Base-by-base conservation (phyloP, 352 stramenopile genomes). In the Pythium rishiriense region DNA sequence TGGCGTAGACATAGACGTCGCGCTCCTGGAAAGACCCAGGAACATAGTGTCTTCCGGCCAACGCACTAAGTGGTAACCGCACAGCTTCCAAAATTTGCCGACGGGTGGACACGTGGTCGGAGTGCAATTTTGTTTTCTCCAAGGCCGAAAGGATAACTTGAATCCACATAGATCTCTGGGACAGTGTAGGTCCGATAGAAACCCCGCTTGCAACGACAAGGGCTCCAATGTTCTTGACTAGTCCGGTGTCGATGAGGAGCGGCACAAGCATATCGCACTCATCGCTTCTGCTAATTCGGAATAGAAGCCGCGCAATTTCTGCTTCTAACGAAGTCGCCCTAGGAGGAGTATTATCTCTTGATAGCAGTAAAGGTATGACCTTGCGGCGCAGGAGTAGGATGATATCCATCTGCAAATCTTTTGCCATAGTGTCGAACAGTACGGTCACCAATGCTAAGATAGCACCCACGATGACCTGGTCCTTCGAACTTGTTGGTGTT, bases 231-330 rank as follows among this genome's bases (percentile, higher is more conserved):
- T 51, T 41, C n/a, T 67, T 62, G 17, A 85, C 61, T 10, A 91
- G 58, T 22, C 84, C 75, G 0, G 79, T 87, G 62, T 91, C 82
- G 43, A 74, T 69, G 42, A 79, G 71, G 17, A 91, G 67, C 5
- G 82, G 83, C n/a, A 76, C 55, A 39, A 91, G 88, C 46, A 91
- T 66, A 47, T 87, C 75, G 5, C 52, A 39, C 12, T 88, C 59
- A 7, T 69, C 68, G 17, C 78, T 83, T 19, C 64, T 35, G 55
- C 78, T 83, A 31, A 88, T 24, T 48, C 74, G 76, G 19, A 87
- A 66, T 39, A 91, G 63, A 10, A 91, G 35, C 0, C 79, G 75
- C 11, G 76, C 64, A 5, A 86, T 42, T 53, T 89, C 72, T 12
- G 67, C 52, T 6, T 73, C 70, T 29, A 87, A 73, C 0, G 53